phyloP scores from a whole-genome alignment of 768 basidiomycete species.

The Phanerochaete sordida region DNA sequence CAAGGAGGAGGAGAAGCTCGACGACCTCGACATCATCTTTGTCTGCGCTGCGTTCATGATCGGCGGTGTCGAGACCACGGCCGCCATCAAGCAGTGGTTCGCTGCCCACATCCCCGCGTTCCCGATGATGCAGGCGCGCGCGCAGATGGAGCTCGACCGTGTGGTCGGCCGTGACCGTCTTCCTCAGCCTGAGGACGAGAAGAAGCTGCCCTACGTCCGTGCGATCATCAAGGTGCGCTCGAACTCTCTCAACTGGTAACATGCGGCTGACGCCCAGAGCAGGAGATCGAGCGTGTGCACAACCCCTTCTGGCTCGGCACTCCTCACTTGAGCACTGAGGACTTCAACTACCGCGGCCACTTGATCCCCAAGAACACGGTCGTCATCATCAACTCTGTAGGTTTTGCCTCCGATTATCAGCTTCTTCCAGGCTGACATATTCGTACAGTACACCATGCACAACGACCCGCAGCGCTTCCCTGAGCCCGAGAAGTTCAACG shows the following conservation, averaged over 20 bases:
- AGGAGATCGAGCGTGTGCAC: constrained; percentile 22
- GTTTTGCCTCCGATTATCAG: neutral
- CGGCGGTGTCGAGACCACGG: constrained; percentile 42
- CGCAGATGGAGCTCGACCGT: constrained; percentile 26
- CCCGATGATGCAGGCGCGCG: constrained; percentile 22
- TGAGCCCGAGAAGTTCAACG: constrained; percentile 32
- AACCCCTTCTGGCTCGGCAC: constrained; percentile 27
- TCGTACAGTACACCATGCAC: constrained; percentile 18
- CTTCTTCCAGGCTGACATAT: neutral
- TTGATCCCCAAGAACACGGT: constrained; percentile 28
- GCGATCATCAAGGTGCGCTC: constrained; percentile 24
- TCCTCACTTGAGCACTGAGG: constrained; percentile 26
- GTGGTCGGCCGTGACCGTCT: constrained; percentile 21
- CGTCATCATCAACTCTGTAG: constrained; percentile 22
- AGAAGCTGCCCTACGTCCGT: constrained; percentile 24
- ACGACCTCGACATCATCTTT: constrained; percentile 37
- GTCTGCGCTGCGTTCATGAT: constrained; percentile 41
- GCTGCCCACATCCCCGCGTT: constrained; percentile 17
- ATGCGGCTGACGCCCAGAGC: neutral
- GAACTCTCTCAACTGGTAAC: too few relatives aligned
- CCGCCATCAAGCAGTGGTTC: constrained; percentile 32
- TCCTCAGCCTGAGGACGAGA: constrained; percentile 22
- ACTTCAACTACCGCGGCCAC: constrained; percentile 28
- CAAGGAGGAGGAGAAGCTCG: constrained; percentile 30
- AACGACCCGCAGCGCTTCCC: constrained; percentile 32